phyloP scores from a whole-genome alignment of 2,329 filamentous ascomycete genomes.

The Metarhizium album region DNA sequence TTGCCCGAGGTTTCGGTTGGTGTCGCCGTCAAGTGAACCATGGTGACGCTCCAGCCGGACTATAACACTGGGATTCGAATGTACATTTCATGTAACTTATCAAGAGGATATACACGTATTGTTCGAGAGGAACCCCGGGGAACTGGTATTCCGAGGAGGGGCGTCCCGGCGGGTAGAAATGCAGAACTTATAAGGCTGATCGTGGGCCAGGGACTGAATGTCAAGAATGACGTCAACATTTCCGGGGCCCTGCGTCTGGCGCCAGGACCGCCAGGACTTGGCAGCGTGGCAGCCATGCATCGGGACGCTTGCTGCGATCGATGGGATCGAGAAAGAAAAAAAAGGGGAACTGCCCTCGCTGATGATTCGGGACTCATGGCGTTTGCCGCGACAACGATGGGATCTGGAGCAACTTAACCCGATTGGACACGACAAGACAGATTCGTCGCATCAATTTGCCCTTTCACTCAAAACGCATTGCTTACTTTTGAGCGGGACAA shows the following conservation, averaged over 20 bases:
- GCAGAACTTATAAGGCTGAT: background rate
- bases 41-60: background rate
- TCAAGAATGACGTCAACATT: conserved; percentile 6
- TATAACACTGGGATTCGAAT: background rate
- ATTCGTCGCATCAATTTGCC: too few relatives aligned
- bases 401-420: background rate
- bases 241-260: background rate
- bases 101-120: background rate
- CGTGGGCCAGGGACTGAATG: background rate
- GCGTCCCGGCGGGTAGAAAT: background rate
- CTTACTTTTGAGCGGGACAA: too few relatives aligned
- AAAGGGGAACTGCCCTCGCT: too few relatives aligned
- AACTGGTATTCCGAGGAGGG: background rate
- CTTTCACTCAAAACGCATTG: too few relatives aligned
- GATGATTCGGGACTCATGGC: too few relatives aligned
- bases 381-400: too few relatives aligned
- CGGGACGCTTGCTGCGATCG: too few relatives aligned
- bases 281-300: too few relatives aligned
- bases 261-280: too few relatives aligned
- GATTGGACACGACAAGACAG: too few relatives aligned
- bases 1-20: conserved; percentile 2
- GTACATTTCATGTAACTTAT: background rate
- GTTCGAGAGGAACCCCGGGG: background rate
- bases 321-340: too few relatives aligned
- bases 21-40: conserved; percentile 1